Evolutionary conservation across 345 rosid genomes (phyloP).

Genomic region (Aquilaria yunnanensis): DNA sequence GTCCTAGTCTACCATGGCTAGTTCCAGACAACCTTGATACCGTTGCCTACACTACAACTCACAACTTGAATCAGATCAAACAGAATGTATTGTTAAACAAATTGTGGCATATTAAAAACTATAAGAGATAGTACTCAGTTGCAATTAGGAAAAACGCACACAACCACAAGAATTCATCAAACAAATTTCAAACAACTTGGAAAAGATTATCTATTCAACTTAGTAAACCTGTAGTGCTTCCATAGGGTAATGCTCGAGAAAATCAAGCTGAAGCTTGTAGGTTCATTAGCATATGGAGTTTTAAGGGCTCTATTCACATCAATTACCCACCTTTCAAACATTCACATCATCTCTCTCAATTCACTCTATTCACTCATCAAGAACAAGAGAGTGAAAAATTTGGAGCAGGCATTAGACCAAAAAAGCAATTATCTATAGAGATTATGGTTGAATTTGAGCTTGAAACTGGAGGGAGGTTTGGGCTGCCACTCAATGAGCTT

Average conservation of each 20-base stretch:
- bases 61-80: too few relatives aligned
- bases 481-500: conserved; percentile 96
- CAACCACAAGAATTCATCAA: not conserved
- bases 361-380: not conserved
- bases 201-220: not conserved
- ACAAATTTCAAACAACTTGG: not conserved
- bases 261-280: conserved; percentile 96
- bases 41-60: too few relatives aligned
- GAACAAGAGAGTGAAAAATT: conserved; percentile 3
- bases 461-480: conserved; percentile 88
- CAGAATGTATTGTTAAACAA: not conserved
- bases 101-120: not conserved
- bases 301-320: conserved; percentile 88
- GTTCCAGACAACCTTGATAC: too few relatives aligned
- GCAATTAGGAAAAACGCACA: not conserved
- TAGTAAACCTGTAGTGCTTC: conserved; percentile 89
- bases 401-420: not conserved
- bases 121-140: not conserved
- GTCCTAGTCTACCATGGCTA: too few relatives aligned
- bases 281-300: conserved; percentile 81
- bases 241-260: conserved; percentile 97
- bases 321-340: conserved; percentile 63
- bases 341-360: not conserved
- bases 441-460: conserved; percentile 85
- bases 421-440: conserved; percentile 55